phyloP scores from a whole-genome alignment of 345 rosid genomes.

The Gossypium bickii region DNA sequence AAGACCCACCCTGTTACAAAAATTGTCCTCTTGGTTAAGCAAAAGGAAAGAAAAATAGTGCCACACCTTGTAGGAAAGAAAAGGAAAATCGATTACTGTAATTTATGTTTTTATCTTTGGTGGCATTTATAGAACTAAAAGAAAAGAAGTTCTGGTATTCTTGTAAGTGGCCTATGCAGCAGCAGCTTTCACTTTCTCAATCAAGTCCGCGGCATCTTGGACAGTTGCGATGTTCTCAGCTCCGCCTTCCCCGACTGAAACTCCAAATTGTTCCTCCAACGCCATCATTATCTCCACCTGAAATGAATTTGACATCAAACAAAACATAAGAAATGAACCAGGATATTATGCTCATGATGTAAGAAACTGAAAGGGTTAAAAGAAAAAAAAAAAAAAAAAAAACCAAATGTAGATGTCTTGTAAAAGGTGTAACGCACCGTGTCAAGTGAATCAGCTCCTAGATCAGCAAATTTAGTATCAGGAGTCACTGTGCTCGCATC shows the following conservation, averaged over 20 bases:
- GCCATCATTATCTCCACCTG: conserved; percentile 73
- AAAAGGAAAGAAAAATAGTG: too few relatives aligned
- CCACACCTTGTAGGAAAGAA: not conserved
- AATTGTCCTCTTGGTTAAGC: not conserved
- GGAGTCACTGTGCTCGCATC: conserved; percentile 49
- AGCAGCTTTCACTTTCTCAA: conserved; percentile 46
- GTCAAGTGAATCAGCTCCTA: conserved; percentile 77
- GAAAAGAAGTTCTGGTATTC: too few relatives aligned
- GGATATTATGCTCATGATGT: conserved; percentile 3
- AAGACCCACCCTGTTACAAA: conserved; percentile 1
- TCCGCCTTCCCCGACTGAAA: conserved; percentile 56
- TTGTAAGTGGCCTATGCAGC: conserved; percentile 14
- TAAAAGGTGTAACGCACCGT: conserved; percentile 27
- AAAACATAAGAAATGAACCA: not conserved
- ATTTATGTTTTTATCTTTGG: not conserved
- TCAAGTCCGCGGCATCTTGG: conserved; percentile 62
- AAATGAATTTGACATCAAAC: not conserved
- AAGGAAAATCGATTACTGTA: not conserved
- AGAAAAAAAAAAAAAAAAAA: not conserved
- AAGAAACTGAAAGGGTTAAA: not conserved
- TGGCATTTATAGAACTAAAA: conserved; percentile 1
- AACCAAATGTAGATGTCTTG: not conserved
- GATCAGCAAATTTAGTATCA: conserved; percentile 55
- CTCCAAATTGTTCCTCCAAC: conserved; percentile 57
- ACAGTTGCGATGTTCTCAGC: conserved; percentile 54